phyloP scores from a whole-genome alignment of 2,329 filamentous ascomycete genomes.

The Malbranchea zuffiana region DNA sequence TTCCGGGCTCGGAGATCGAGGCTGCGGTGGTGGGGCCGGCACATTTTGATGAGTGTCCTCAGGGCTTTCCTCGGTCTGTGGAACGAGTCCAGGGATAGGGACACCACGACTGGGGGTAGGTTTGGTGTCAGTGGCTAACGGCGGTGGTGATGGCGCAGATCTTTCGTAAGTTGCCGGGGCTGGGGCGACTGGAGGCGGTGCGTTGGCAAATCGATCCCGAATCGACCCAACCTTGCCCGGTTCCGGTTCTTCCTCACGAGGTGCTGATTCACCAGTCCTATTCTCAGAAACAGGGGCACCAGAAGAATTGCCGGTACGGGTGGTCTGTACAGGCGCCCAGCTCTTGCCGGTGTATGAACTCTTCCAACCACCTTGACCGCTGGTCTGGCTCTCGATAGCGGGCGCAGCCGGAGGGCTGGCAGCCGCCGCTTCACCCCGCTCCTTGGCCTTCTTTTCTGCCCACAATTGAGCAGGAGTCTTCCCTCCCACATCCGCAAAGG shows the following conservation, averaged over 20 bases:
- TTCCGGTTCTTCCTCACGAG: conserved; percentile 43
- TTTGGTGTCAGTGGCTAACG: conserved; percentile 57
- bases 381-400: conserved; percentile 55
- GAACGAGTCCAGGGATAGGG: conserved; percentile 65
- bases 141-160: conserved; percentile 45
- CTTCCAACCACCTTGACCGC: conserved; percentile 70
- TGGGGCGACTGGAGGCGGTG: conserved; percentile 46
- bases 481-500: conserved; percentile 86
- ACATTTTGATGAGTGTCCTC: conserved; percentile 26
- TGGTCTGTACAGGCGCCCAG: conserved; percentile 75
- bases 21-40: conserved; percentile 35
- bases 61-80: conserved; percentile 44
- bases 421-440: conserved; percentile 50
- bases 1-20: conserved; percentile 34
- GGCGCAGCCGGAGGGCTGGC: conserved; percentile 37
- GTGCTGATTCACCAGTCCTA: conserved; percentile 5
- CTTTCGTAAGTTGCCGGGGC: conserved; percentile 28
- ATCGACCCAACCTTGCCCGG: conserved; percentile 60
- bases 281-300: conserved; percentile 22
- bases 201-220: conserved; percentile 70
- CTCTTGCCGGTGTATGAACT: conserved; percentile 83
- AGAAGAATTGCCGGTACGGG: conserved; percentile 55
- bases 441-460: conserved; percentile 91
- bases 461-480: conserved; percentile 95
- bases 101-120: conserved; percentile 58